Conservation (phyloP, 2,329 filamentous ascomycete species). For the Nigrograna mackinnonii region DNA sequence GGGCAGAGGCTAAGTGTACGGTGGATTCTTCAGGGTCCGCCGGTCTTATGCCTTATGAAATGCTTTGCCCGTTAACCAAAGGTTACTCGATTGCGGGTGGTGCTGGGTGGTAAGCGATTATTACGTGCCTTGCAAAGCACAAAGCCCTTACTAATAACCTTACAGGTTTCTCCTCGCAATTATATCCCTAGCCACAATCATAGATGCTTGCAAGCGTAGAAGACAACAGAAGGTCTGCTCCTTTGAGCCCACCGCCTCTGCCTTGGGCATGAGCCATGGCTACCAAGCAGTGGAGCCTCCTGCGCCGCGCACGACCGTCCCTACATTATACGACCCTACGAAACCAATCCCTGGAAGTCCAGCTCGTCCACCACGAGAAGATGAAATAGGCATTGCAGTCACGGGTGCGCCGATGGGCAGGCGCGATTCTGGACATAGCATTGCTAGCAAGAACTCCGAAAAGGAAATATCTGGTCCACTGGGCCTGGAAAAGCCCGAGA, state of each 20-base stretch:
- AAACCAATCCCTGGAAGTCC: slow-evolving; percentile 11
- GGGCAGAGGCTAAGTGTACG: too few relatives aligned
- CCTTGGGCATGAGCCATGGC: slow-evolving; percentile 28
- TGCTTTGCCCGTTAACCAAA: slow-evolving; percentile 23
- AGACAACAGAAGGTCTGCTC: slow-evolving; percentile 23
- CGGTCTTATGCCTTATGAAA: slow-evolving; percentile 20
- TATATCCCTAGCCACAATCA: slow-evolving; percentile 17
- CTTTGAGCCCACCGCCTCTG: slow-evolving; percentile 34
- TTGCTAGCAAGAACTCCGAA: slow-evolving; percentile 6
- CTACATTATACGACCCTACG: slow-evolving; percentile 26
- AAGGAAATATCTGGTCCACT: slow-evolving; percentile 19
- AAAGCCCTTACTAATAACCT: neutral
- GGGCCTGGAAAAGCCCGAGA: slow-evolving; percentile 19
- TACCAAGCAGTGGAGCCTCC: slow-evolving; percentile 21
- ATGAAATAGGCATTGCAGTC: slow-evolving; percentile 10
- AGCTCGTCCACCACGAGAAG: slow-evolving; percentile 2
- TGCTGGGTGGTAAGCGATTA: slow-evolving; percentile 11
- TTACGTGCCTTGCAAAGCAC: neutral
- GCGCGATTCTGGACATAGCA: slow-evolving; percentile 19
- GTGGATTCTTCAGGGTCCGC: too few relatives aligned
- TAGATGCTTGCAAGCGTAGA: slow-evolving; percentile 17
- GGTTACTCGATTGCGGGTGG: slow-evolving; percentile 21
- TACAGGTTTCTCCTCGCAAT: slow-evolving; percentile 15
- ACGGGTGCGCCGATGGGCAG: slow-evolving; percentile 13
- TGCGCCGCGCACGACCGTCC: slow-evolving; percentile 14